Base-by-base conservation (phyloP, 106 monocot genomes). In the Platanthera zijinensis region DNA sequence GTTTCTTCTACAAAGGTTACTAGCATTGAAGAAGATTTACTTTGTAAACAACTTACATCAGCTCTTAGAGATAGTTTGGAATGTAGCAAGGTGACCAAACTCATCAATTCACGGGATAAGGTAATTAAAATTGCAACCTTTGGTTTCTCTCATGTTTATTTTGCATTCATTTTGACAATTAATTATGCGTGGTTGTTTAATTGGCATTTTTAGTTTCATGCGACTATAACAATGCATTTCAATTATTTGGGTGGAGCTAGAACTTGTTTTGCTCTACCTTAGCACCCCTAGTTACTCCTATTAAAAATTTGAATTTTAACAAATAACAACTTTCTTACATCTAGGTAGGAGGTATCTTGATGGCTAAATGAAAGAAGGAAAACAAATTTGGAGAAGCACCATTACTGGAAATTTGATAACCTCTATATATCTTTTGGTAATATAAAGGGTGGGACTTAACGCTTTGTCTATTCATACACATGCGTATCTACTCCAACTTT, bases 11-110 rank as follows among this genome's bases (percentile, higher is more conserved):
- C 2, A 47, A 15, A 48, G 19, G 46, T 9, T 39, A 15, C 70
- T 17, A 47, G 30, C 48, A 70, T 7, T 70, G 70, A 70, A 70
- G 66, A 66, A 7, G 32, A 66, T 66, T 48, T 70, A n/a, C 70
- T 48, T 6, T 15, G 70, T 22, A 21, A 51, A 50, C 72, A 72
- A 4, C 51, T 72, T 9, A 12, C 72, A 10, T 18, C 51, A 22
- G 19, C 9, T 25, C 50, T 18, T 22, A 46, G 49, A 51, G 72
- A 72, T 3, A 6, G n/a, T 12, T 10, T 1, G 15, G 3, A 47
- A 5, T 17, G 8, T 10, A 12, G 11, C 4, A 10, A 72, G 51
- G 22, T 5, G 51, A 50, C 19, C 10, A 10, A 10, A 7, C 19
- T n/a, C 2, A 72, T 19, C 18, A 72, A 9, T 50, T 51, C 11